phyloP scores from a whole-genome alignment of 2,329 filamentous ascomycete species.

The Plenodomus lindquistii region DNA sequence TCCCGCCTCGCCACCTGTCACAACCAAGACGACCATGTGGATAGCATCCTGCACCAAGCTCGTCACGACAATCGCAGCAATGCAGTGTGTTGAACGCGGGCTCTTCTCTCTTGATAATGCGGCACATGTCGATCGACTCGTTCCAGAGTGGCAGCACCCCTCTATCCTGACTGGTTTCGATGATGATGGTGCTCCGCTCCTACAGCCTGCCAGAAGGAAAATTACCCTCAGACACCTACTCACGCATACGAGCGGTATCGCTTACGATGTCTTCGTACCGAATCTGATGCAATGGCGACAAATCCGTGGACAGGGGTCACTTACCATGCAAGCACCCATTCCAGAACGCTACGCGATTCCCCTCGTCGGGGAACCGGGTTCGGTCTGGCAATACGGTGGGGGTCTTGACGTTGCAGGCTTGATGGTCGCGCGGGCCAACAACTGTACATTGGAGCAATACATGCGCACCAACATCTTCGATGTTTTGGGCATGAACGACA shows the following conservation, averaged over 20 bases:
- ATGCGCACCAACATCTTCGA: slow-evolving; percentile 29
- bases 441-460: slow-evolving; percentile 24
- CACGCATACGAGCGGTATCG: slow-evolving; percentile 31
- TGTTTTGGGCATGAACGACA: slow-evolving; percentile 25
- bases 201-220: slow-evolving; percentile 20
- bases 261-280: slow-evolving; percentile 24
- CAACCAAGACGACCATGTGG: slow-evolving; percentile 33
- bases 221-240: slow-evolving; percentile 27
- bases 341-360: slow-evolving; percentile 16
- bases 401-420: slow-evolving; percentile 29
- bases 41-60: slow-evolving; percentile 38
- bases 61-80: slow-evolving; percentile 26
- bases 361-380: slow-evolving; percentile 33
- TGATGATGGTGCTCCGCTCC: slow-evolving; percentile 7
- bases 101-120: slow-evolving; percentile 29
- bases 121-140: slow-evolving; percentile 22
- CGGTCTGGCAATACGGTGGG: slow-evolving; percentile 22
- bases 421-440: slow-evolving; percentile 28
- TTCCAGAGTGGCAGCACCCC: slow-evolving; percentile 28
- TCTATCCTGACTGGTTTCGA: slow-evolving; percentile 22
- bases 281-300: slow-evolving; percentile 19
- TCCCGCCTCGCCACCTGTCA: slow-evolving; percentile 15
- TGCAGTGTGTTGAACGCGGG: slow-evolving; percentile 37
- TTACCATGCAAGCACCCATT: slow-evolving; percentile 12
- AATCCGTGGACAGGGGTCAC: slow-evolving; percentile 10